Base-by-base conservation (phyloP, 2,329 filamentous ascomycete genomes). In the Cytospora piceae region DNA sequence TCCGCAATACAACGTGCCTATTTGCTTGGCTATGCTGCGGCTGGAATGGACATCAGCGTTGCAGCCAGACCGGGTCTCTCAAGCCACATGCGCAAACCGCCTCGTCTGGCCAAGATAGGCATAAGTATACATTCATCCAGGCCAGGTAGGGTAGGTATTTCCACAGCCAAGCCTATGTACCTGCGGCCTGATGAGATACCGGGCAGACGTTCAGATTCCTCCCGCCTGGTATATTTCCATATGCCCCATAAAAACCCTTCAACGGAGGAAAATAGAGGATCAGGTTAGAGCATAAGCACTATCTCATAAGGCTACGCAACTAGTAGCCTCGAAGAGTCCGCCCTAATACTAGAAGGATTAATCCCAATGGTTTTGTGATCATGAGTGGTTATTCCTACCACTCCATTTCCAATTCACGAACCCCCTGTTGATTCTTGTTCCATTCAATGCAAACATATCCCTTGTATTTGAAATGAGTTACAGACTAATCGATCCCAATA, bases 1-100 rank as follows among this genome's bases (percentile, higher is more conserved):
- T 31, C n/a, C 46, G 9, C 11, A 22, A 24, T 12, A 52, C 61
- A 63, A 63, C 53, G 61, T 63, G 61, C 8, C 24, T 52, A 24
- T 15, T 51, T 52, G 39, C 61, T 22, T 51, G 42, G 34, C 61
- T 52, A n/a, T 63, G 42, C 4, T 49, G n/a, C 4, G n/a, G 46
- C 4, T 49, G n/a, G 46, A 63, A 37, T 57, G 61, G 53, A 27
- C 61, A 29, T 3, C 49, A 32, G 2, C 29, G 61, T 29, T 57
- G 24, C 31, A 27, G 15, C n/a, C 24, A 55, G 31, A 29, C 24
- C 17, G 32, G n/a, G 22, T n/a, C 5, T 12, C 53, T 2, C 29
- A 12, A 11, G 22, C 42, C 51, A 51, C 53, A 22, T 57, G 20
- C 9, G 49, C 39, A 56, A n/a, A 27, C 3, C 6, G 39, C 12